phyloP scores from a whole-genome alignment of 2,329 filamentous ascomycete genomes.

The Aureobasidium zeae region DNA sequence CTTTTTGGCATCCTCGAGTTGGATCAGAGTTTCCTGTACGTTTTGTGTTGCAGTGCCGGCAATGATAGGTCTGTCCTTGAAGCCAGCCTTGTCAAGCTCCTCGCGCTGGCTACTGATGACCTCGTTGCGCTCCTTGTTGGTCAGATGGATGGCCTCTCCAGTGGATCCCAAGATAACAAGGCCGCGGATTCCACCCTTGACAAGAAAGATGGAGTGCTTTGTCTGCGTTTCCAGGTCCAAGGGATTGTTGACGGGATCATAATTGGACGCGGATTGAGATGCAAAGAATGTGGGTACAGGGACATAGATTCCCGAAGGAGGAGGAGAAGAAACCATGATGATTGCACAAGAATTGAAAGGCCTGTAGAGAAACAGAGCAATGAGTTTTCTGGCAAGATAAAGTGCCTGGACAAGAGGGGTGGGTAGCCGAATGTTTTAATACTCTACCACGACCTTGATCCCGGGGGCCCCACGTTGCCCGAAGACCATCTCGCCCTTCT shows the following conservation, averaged over 20 bases:
- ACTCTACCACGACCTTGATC: not conserved
- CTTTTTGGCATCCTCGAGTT: constrained; percentile 46
- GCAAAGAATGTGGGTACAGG: constrained; percentile 56
- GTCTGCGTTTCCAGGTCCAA: constrained; percentile 52
- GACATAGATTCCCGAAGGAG: constrained; percentile 47
- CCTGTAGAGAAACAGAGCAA: not conserved
- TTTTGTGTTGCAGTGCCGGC: constrained; percentile 54
- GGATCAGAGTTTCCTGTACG: constrained; percentile 51
- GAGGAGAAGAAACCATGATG: constrained; percentile 30
- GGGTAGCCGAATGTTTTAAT: not conserved
- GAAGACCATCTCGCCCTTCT: constrained; percentile 1
- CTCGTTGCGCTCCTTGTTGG: constrained; percentile 46
- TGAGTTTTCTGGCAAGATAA: not conserved
- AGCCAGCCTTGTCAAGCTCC: constrained; percentile 48
- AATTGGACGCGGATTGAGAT: constrained; percentile 34
- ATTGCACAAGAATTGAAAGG: not conserved
- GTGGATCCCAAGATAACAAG: constrained; percentile 56
- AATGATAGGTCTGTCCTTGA: constrained; percentile 51
- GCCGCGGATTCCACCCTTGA: constrained; percentile 50
- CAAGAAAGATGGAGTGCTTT: constrained; percentile 51
- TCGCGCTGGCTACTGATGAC: constrained; percentile 48
- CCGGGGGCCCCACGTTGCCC: constrained; percentile 10
- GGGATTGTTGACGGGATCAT: constrained; percentile 39
- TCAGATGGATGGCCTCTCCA: constrained; percentile 55
- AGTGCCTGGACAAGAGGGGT: constrained; percentile 2